Conservation (phyloP, 1,284 basidiomycete species). For the Leccinum ponderosum region DNA sequence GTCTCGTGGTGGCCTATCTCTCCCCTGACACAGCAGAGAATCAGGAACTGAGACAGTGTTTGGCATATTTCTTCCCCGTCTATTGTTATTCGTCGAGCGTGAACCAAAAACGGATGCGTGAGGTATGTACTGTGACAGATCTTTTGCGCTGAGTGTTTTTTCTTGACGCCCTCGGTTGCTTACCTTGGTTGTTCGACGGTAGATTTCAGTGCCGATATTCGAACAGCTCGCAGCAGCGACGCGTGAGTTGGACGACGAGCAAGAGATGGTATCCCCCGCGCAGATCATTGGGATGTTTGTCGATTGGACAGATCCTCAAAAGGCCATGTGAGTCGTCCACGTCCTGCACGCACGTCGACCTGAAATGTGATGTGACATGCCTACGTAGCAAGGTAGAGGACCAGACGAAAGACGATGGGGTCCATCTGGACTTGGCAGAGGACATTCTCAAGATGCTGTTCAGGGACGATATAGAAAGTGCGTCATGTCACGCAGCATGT, state of each 20-base stretch:
- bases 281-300: constrained; percentile 86
- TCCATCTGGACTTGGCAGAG: constrained; percentile 81
- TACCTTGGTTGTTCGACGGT: background rate
- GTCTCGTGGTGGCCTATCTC: constrained; percentile 83
- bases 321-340: constrained; percentile 60
- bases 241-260: constrained; percentile 72
- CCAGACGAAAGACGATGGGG: constrained; percentile 44
- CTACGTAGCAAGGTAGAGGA: constrained; percentile 32
- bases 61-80: constrained; percentile 95
- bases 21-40: constrained; percentile 87
- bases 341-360: background rate
- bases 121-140: constrained; percentile 20
- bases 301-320: constrained; percentile 93
- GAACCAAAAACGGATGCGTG: constrained; percentile 82
- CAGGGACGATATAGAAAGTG: constrained; percentile 46
- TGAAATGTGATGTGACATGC: background rate
- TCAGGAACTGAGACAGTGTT: constrained; percentile 86
- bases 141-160: constrained; percentile 42
- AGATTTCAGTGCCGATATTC: constrained; percentile 83
- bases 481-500: constrained; percentile 9
- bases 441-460: constrained; percentile 72
- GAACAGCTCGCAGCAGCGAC: constrained; percentile 69
- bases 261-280: constrained; percentile 78
- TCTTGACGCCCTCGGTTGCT: background rate
- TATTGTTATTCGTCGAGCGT: constrained; percentile 84